Conservation (phyloP, 2,329 filamentous ascomycete genomes). For the Albifimbria verrucaria region DNA sequence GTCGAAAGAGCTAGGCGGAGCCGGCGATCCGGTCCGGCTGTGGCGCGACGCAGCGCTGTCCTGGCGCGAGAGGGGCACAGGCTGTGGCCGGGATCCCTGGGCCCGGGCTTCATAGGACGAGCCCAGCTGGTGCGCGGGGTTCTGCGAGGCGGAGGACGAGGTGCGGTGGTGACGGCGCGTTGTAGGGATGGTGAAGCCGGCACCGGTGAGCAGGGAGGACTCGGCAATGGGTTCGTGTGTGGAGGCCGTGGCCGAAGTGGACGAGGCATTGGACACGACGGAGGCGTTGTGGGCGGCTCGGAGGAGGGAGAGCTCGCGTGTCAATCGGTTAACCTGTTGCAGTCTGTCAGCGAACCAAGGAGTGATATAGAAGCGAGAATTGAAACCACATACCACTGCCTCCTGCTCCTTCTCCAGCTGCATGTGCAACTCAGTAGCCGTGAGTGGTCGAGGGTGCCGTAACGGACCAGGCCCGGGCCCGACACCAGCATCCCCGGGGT, state of each 20-base stretch:
- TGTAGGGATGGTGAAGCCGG: slow-evolving; percentile 55
- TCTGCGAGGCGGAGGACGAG: slow-evolving; percentile 55
- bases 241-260: slow-evolving; percentile 52
- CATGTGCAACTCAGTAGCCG: slow-evolving; percentile 81
- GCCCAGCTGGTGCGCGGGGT: slow-evolving; percentile 33
- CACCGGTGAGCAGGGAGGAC: slow-evolving; percentile 52
- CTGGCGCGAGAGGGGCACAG: slow-evolving; percentile 48
- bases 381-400: slow-evolving; percentile 63
- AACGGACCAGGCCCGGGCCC: slow-evolving; percentile 66
- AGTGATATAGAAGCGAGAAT: background rate
- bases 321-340: slow-evolving; percentile 81
- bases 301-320: slow-evolving; percentile 82
- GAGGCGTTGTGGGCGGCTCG: slow-evolving; percentile 67
- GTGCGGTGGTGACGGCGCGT: slow-evolving; percentile 56
- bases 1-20: slow-evolving; percentile 39
- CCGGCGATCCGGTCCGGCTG: slow-evolving; percentile 48
- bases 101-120: slow-evolving; percentile 36
- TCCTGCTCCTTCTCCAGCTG: slow-evolving; percentile 95
- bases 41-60: slow-evolving; percentile 53
- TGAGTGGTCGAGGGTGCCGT: slow-evolving; percentile 82
- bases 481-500: slow-evolving; percentile 37
- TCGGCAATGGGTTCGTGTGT: slow-evolving; percentile 46
- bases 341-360: background rate
- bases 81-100: slow-evolving; percentile 43
- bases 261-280: slow-evolving; percentile 63